A percentile compares a stretch with the other conserved stretches of the same genome.
Conservation (phyloP, 2,329 filamentous ascomycete species). For the Nemania serpens region DNA sequence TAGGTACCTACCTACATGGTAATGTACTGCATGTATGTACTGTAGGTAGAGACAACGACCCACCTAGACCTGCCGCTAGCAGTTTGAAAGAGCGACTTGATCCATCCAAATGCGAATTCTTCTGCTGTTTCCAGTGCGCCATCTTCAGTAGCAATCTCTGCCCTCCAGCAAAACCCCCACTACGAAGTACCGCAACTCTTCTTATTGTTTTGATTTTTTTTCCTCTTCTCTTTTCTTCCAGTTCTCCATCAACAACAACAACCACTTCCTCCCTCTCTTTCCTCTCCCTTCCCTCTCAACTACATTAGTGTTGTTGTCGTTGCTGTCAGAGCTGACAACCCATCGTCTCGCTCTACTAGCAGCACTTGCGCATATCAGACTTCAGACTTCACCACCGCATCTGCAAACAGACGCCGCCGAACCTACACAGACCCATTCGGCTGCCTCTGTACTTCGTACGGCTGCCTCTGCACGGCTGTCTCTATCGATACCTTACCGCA, state of each 20-base stretch:
- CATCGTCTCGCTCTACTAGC: background rate
- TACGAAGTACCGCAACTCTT: conserved; percentile 10
- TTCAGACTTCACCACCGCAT: background rate
- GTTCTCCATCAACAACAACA: background rate
- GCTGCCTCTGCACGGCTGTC: too few species aligned
- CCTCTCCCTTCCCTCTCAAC: conserved; percentile 12
- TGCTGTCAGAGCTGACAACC: background rate
- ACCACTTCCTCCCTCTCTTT: conserved; percentile 17
- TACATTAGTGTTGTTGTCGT: background rate
- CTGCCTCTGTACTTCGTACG: too few species aligned
- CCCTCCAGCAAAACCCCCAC: conserved; percentile 16
- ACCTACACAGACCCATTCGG: conserved; percentile 2
- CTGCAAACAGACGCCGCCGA: background rate
- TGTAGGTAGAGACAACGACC: conserved; percentile 5
- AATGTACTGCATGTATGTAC: background rate
- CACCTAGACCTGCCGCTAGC: conserved; percentile 30
- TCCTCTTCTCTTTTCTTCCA: background rate
- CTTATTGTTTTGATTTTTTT: conserved; percentile 23
- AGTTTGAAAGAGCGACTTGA: conserved; percentile 36
- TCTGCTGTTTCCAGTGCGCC: conserved; percentile 37
- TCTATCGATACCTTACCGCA: too few species aligned
- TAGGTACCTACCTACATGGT: background rate
- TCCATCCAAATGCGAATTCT: conserved; percentile 35
- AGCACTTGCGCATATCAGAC: background rate
- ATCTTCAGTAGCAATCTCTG: conserved; percentile 36